Conservation (phyloP, 345 rosid species). For the Populus ilicifolia region DNA sequence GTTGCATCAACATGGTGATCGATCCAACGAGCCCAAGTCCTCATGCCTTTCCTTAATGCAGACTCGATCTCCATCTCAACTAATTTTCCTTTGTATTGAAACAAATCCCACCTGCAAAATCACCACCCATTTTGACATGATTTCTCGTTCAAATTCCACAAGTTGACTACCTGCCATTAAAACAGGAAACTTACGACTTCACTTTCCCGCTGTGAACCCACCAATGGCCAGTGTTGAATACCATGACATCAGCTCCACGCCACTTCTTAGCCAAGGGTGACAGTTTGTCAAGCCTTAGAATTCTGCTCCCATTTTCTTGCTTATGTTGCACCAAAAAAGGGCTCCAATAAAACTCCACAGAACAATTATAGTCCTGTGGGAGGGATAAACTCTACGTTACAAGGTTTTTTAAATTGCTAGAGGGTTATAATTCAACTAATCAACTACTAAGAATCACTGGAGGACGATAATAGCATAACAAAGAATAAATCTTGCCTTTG, state of each 20-base stretch:
- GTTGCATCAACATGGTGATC: constrained; percentile 23
- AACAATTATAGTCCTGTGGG: constrained; percentile 40
- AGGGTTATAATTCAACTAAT: neutral
- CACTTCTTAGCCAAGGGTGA: constrained; percentile 28
- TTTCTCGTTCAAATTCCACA: neutral
- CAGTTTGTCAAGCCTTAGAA: constrained; percentile 39
- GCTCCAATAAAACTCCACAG: constrained; percentile 50
- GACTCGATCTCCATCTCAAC: constrained; percentile 31
- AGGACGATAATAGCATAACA: neutral
- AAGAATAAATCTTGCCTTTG: constrained; percentile 28
- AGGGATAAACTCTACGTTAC: neutral
- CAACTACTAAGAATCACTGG: neutral
- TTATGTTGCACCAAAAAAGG: constrained; percentile 38
- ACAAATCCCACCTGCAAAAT: constrained; percentile 44
- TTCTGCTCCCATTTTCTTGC: constrained; percentile 21
- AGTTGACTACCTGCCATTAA: neutral
- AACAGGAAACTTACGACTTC: constrained; percentile 22
- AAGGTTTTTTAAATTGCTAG: neutral
- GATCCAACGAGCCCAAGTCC: constrained; percentile 49
- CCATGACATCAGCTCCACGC: constrained; percentile 45
- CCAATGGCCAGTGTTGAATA: constrained; percentile 58
- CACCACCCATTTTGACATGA: neutral
- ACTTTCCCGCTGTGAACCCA: constrained; percentile 30
- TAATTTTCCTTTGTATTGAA: constrained; percentile 26
- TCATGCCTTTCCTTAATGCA: constrained; percentile 36